Percentiles rank a stretch among this genome's conserved stretches.
phyloP scores from a whole-genome alignment of 2,329 filamentous ascomycete genomes.

The Claviceps sp. region DNA sequence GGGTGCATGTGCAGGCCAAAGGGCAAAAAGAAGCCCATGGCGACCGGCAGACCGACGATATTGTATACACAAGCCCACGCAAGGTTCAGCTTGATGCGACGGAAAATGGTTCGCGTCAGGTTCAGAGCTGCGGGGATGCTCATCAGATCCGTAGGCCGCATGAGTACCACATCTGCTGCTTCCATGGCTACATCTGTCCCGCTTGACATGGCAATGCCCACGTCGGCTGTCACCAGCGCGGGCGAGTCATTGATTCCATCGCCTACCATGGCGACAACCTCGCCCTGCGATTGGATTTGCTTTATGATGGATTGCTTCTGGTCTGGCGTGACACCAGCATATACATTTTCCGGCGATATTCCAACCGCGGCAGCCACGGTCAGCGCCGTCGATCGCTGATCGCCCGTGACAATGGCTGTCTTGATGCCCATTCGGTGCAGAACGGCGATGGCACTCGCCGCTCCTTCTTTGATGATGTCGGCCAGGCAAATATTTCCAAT shows the following conservation, averaged over 20 bases:
- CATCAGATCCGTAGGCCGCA: constrained; percentile 83
- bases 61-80: constrained; percentile 93
- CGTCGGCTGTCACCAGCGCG: constrained; percentile 79
- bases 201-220: constrained; percentile 83
- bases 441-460: constrained; percentile 66
- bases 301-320: constrained; percentile 82
- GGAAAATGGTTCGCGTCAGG: constrained; percentile 75
- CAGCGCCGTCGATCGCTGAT: constrained; percentile 71
- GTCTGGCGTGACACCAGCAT: constrained; percentile 77
- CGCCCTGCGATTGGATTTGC: constrained; percentile 58
- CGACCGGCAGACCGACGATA: constrained; percentile 77
- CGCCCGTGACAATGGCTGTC: constrained; percentile 86
- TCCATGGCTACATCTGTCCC: constrained; percentile 98
- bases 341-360: constrained; percentile 62
- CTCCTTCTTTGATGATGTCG: constrained; percentile 83
- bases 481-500: constrained; percentile 72
- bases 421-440: constrained; percentile 75
- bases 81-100: constrained; percentile 85
- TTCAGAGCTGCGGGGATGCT: constrained; percentile 80
- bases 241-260: constrained; percentile 98
- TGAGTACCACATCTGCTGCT: constrained; percentile 88
- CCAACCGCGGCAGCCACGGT: constrained; percentile 74
- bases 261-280: constrained; percentile 88
- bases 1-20: constrained; percentile 80
- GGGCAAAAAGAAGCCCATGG: constrained; percentile 91